Evolutionary conservation across 2,329 filamentous ascomycete genomes (phyloP).

Genomic region (Alternaria metachromatica): DNA sequence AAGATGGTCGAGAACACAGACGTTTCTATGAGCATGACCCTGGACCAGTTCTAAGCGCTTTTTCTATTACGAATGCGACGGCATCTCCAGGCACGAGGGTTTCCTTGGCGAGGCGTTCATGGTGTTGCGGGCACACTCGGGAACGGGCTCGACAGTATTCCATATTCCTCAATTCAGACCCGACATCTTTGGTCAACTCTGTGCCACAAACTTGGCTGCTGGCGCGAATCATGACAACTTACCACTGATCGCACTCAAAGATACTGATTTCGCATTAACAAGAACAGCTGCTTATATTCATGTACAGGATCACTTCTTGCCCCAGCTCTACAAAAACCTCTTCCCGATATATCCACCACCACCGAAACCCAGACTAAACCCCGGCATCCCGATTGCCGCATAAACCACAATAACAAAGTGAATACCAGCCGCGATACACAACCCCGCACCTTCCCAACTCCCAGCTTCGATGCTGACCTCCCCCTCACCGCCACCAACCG

Average conservation of each 20-base stretch:
- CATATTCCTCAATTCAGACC: conserved; percentile 38
- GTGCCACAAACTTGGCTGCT: neutral
- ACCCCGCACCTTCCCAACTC: neutral
- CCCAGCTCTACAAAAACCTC: neutral
- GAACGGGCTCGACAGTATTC: conserved; percentile 29
- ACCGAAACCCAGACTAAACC: neutral
- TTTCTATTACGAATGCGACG: conserved; percentile 19
- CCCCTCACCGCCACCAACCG: neutral
- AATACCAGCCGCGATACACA: conserved; percentile 10
- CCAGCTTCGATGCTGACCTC: neutral
- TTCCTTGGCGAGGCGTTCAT: conserved; percentile 45
- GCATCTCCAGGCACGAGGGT: conserved; percentile 23
- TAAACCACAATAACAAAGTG: conserved; percentile 6
- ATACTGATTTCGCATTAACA: neutral
- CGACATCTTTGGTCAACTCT: neutral
- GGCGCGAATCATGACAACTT: neutral
- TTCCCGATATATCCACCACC: neutral
- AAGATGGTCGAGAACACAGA: conserved; percentile 98
- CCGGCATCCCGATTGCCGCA: conserved; percentile 5
- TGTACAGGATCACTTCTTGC: neutral
- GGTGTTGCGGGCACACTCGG: conserved; percentile 29
- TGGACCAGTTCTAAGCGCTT: conserved; percentile 58
- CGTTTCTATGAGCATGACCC: conserved; percentile 71
- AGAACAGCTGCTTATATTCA: neutral
- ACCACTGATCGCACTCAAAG: neutral